Conservation (phyloP, 768 basidiomycete genomes). For the Suillus brevipes region DNA sequence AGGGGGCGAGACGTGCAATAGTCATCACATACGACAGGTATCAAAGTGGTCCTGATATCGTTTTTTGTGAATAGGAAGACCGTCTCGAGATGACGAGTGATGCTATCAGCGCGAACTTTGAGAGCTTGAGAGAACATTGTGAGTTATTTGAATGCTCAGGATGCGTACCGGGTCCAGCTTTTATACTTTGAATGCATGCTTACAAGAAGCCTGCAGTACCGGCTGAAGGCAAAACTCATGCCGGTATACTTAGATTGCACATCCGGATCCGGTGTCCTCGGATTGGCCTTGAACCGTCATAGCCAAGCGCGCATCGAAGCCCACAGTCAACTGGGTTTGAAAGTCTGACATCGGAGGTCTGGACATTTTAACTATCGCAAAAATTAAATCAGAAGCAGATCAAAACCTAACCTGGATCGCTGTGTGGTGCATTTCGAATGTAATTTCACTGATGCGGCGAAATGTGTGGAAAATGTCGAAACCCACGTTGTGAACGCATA, state of each 20-base stretch:
- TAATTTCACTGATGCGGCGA: too few relatives aligned
- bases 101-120: background rate
- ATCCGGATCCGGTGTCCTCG: background rate
- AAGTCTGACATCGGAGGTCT: too few relatives aligned
- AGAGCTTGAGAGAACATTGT: background rate
- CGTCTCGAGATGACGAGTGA: conserved; percentile 17
- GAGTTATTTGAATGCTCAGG: background rate
- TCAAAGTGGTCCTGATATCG: conserved; percentile 18
- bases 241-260: background rate
- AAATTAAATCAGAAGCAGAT: too few relatives aligned
- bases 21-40: conserved; percentile 20
- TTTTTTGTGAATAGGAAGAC: conserved; percentile 26
- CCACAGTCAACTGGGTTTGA: background rate
- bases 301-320: background rate
- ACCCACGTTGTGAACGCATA: background rate
- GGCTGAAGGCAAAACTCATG: background rate
- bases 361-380: too few relatives aligned
- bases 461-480: too few relatives aligned
- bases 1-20: background rate
- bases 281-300: background rate
- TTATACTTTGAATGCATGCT: background rate
- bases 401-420: too few relatives aligned
- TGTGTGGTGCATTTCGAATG: too few relatives aligned
- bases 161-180: background rate
- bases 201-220: background rate